Conservation (phyloP, 1,284 basidiomycete genomes). For the Melampsora larici-populina region DNA sequence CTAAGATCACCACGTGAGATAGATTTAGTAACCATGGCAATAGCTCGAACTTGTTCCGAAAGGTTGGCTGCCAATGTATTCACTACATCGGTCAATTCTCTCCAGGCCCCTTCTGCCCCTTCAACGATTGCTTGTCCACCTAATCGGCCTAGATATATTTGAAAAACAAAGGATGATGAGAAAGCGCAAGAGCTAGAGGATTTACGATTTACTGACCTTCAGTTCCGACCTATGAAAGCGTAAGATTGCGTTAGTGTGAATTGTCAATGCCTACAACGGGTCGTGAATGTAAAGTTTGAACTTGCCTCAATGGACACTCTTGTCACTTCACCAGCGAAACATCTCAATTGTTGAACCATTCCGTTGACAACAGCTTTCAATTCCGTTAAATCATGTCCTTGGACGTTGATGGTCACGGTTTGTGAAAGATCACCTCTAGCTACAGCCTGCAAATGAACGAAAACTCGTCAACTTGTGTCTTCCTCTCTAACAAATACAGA, state of each 20-base stretch:
- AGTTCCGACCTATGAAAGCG: conserved; percentile 55
- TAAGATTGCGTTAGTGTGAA: conserved; percentile 85
- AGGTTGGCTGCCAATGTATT: conserved; percentile 86
- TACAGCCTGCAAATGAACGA: conserved; percentile 63
- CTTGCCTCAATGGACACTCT: conserved; percentile 76
- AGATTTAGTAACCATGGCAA: conserved; percentile 92
- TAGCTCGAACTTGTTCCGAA: conserved; percentile 89
- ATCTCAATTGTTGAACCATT: conserved; percentile 64
- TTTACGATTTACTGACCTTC: conserved; percentile 5
- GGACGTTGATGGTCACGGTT: conserved; percentile 93
- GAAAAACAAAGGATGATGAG: conserved; percentile 66
- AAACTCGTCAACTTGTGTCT: neutral
- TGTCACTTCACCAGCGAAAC: conserved; percentile 88
- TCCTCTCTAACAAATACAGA: too few species aligned
- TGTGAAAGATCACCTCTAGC: conserved; percentile 89
- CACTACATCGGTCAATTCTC: conserved; percentile 80
- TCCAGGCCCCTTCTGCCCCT: conserved; percentile 91
- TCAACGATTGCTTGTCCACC: conserved; percentile 89
- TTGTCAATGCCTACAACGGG: conserved; percentile 60
- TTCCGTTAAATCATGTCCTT: conserved; percentile 94
- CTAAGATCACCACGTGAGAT: conserved; percentile 92
- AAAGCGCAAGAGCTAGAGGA: conserved; percentile 29
- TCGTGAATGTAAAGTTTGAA: conserved; percentile 50
- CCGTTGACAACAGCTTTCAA: conserved; percentile 97
- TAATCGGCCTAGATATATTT: conserved; percentile 67